Evolutionary conservation across 2,329 filamentous ascomycete species (phyloP).

Genomic region (Conoideocrella luteorostrata): DNA sequence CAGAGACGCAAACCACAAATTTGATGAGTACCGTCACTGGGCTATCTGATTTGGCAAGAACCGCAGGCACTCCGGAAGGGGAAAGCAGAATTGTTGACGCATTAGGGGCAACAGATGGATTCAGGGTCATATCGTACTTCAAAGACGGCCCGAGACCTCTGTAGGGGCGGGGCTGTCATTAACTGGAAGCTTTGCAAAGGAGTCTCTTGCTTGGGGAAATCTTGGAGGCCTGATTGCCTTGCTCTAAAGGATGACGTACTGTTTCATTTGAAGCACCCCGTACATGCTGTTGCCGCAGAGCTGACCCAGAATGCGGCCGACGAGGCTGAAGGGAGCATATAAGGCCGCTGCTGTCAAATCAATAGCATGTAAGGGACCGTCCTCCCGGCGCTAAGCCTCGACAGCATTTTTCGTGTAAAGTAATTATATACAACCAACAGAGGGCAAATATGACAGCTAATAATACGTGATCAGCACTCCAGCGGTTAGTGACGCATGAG

Average conservation of each 20-base stretch:
- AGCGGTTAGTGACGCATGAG: slow-evolving; percentile 2
- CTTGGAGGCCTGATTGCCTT: not conserved
- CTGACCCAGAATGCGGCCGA: not conserved
- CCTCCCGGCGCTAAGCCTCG: not conserved
- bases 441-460: not conserved
- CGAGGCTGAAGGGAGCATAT: not conserved
- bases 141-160: slow-evolving; percentile 14
- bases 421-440: not conserved
- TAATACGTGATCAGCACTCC: not conserved
- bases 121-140: slow-evolving; percentile 24
- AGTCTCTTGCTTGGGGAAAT: too few species aligned
- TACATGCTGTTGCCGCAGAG: not conserved
- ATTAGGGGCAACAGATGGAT: slow-evolving; percentile 16
- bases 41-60: slow-evolving; percentile 21
- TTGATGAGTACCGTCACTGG: slow-evolving; percentile 21
- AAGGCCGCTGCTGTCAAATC: not conserved
- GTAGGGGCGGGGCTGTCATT: not conserved
- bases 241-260: not conserved
- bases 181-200: too few species aligned
- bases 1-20: slow-evolving; percentile 16
- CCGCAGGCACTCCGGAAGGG: too few species aligned
- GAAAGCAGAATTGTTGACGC: too few species aligned
- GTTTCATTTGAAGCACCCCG: not conserved
- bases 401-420: too few species aligned
- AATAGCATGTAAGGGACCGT: not conserved